These are phyloP conservation scores for Xylariaceae sp. DNA, from an alignment of 2,329 filamentous ascomycete genomes.

Conservation along the genomic window DNA sequence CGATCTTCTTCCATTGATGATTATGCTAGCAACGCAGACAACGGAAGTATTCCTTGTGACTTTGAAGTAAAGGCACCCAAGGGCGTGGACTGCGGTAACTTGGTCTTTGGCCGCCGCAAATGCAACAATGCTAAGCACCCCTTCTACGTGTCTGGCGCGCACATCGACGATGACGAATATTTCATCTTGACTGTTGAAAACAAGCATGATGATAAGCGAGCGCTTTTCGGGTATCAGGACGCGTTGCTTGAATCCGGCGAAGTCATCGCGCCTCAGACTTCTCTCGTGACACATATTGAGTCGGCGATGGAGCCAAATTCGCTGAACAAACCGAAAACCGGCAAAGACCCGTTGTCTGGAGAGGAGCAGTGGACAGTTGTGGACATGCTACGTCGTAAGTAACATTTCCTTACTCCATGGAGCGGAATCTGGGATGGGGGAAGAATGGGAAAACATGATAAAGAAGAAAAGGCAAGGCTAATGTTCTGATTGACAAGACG, in stretches of 20 bases:
- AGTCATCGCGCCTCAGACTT: constrained; percentile 15
- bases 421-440: background rate
- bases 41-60: background rate
- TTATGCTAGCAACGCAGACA: background rate
- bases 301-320: background rate
- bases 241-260: constrained; percentile 14
- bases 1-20: background rate
- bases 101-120: constrained; percentile 2
- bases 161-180: constrained; percentile 16
- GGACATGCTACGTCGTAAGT: constrained; percentile 4
- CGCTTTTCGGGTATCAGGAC: constrained; percentile 22
- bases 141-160: constrained; percentile 17
- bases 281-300: background rate
- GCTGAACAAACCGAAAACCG: background rate
- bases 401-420: background rate
- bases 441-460: background rate
- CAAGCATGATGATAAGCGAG: background rate
- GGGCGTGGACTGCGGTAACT: constrained; percentile 17
- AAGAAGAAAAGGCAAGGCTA: background rate
- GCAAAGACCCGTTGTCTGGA: background rate
- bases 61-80: background rate
- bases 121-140: constrained; percentile 2
- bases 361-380: constrained; percentile 7
- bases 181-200: constrained; percentile 17
- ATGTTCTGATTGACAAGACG: constrained; percentile 10